Conservation (phyloP, 768 basidiomycete species). For the Polyporus arcularius region DNA sequence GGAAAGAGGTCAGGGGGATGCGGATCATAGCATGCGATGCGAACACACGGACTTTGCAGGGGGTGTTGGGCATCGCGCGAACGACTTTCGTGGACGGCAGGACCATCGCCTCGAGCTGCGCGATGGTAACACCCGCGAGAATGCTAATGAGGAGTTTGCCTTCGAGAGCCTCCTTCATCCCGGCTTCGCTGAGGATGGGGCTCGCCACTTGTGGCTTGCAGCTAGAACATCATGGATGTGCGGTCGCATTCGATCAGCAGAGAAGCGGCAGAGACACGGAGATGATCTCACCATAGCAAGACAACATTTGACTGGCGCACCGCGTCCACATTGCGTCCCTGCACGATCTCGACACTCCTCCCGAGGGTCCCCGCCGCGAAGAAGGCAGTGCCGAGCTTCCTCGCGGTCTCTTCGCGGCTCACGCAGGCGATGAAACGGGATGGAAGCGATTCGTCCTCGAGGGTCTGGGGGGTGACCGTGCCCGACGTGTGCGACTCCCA, state of each 20-base stretch:
- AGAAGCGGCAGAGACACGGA: neutral
- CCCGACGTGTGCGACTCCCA: slow-evolving; percentile 76
- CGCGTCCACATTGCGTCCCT: slow-evolving; percentile 70
- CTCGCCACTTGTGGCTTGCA: slow-evolving; percentile 93
- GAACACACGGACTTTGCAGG: slow-evolving; percentile 70
- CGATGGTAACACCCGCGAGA: slow-evolving; percentile 92
- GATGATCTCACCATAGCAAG: slow-evolving; percentile 72
- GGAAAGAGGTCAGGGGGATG: neutral
- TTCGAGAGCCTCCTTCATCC: slow-evolving; percentile 80
- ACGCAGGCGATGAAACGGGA: slow-evolving; percentile 87
- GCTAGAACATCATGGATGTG: slow-evolving; percentile 40
- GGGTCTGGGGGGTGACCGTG: slow-evolving; percentile 62
- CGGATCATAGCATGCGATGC: neutral
- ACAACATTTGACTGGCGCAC: slow-evolving; percentile 80
- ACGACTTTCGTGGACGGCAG: slow-evolving; percentile 79
- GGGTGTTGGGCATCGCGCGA: slow-evolving; percentile 98
- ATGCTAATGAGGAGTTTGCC: slow-evolving; percentile 96
- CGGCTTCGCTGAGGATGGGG: slow-evolving; percentile 67
- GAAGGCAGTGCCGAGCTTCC: slow-evolving; percentile 66
- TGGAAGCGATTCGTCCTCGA: slow-evolving; percentile 71
- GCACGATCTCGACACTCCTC: slow-evolving; percentile 65
- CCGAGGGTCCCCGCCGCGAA: slow-evolving; percentile 58
- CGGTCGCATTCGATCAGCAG: neutral
- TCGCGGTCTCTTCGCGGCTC: slow-evolving; percentile 70
- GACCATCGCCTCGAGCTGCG: slow-evolving; percentile 78